Conservation (phyloP, 148 eudicot genomes). For the Heliosperma pusillum region DNA sequence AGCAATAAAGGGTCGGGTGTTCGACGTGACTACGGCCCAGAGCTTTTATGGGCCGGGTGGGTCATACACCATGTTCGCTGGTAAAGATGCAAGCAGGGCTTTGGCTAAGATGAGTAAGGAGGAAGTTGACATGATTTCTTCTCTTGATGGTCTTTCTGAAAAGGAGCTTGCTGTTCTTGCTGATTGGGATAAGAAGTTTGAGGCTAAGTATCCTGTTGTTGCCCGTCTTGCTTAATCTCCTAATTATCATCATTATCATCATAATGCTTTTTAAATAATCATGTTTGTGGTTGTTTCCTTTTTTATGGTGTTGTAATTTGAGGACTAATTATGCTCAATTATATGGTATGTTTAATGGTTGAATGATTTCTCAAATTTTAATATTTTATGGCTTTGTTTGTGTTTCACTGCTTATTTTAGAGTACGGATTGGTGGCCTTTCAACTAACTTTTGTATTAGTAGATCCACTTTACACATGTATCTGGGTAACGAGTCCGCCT, state of each 20-base stretch:
- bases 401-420: too few species aligned
- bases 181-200: conserved; percentile 89
- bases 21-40: conserved; percentile 65
- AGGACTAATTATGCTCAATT: background rate
- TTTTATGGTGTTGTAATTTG: background rate
- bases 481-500: too few species aligned
- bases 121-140: conserved; percentile 50
- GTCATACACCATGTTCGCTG: conserved; percentile 79
- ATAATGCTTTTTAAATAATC: too few species aligned
- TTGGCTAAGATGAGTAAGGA: conserved; percentile 93
- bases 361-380: too few species aligned
- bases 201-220: conserved; percentile 91
- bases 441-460: too few species aligned
- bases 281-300: background rate
- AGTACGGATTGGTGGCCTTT: too few species aligned
- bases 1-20: conserved; percentile 63
- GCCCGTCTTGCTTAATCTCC: conserved; percentile 61
- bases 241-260: too few species aligned
- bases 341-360: too few species aligned
- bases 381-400: too few species aligned
- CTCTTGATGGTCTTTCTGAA: conserved; percentile 63
- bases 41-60: conserved; percentile 94
- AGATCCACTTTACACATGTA: too few species aligned
- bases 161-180: conserved; percentile 72
- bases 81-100: conserved; percentile 92